Percentiles rank a stretch among this genome's conserved stretches.
Conservation (phyloP, 768 basidiomycete species). For the Russula virescens region DNA sequence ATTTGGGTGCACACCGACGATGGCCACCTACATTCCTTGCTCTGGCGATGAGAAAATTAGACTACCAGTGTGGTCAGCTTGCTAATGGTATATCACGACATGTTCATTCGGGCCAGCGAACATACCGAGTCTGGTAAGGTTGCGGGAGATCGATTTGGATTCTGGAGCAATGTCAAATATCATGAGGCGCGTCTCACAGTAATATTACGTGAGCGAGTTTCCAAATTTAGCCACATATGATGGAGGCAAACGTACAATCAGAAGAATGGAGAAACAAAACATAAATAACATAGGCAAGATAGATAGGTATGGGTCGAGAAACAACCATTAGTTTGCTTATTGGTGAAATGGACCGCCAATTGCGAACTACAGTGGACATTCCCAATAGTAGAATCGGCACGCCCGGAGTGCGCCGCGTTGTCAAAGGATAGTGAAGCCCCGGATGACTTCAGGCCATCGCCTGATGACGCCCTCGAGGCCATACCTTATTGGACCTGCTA, state of each 20-base stretch:
- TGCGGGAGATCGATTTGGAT: conserved; percentile 62
- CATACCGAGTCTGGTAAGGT: conserved; percentile 54
- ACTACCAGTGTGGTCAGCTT: conserved; percentile 47
- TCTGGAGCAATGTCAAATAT: conserved; percentile 86
- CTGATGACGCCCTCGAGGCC: no score
- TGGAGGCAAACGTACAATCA: conserved; percentile 47
- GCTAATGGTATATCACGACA: conserved; percentile 57
- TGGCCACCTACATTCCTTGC: conserved; percentile 31
- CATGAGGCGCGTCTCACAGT: conserved; percentile 58
- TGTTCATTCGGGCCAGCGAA: conserved; percentile 50
- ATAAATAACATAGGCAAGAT: conserved; percentile 55
- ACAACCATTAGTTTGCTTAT: not conserved
- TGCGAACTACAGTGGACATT: no score
- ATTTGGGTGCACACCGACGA: conserved; percentile 72
- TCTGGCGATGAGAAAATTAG: conserved; percentile 52
- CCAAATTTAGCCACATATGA: not conserved
- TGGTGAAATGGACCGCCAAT: no score
- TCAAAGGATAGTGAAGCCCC: no score
- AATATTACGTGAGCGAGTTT: not conserved
- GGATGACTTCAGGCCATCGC: no score
- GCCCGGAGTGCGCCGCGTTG: no score
- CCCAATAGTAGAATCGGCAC: no score
- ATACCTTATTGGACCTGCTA: no score
- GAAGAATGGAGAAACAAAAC: conserved; percentile 80
- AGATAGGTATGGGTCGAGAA: not conserved